phyloP scores from a whole-genome alignment of 768 basidiomycete genomes.

The Boletus vermiculosoides region DNA sequence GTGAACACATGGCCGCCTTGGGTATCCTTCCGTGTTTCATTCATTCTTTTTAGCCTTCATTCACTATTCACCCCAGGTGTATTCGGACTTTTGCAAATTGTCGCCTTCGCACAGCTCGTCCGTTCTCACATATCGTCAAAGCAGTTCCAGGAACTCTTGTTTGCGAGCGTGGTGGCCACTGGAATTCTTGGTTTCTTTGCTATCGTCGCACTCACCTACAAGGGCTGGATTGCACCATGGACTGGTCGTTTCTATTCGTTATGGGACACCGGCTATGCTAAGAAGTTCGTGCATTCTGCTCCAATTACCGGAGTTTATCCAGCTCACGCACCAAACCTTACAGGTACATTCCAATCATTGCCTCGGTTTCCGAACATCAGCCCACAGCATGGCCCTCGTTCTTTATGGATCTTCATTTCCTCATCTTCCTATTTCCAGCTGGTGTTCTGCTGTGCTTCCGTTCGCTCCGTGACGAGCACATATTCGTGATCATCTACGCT shows the following conservation, averaged over 20 bases:
- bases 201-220: conserved; percentile 82
- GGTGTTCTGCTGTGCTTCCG: conserved; percentile 95
- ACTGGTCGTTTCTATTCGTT: conserved; percentile 99
- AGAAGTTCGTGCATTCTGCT: conserved; percentile 60
- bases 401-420: conserved; percentile 98
- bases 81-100: conserved; percentile 93
- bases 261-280: conserved; percentile 99
- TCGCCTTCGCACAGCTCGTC: conserved; percentile 89
- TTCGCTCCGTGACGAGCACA: conserved; percentile 90
- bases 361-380: conserved; percentile 98
- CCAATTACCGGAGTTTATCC: background rate
- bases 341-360: conserved; percentile 96
- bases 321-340: conserved; percentile 1
- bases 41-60: background rate
- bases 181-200: conserved; percentile 71
- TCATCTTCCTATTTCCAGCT: conserved; percentile 97
- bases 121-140: conserved; percentile 86
- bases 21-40: conserved; percentile 44
- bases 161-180: conserved; percentile 61
- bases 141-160: conserved; percentile 85
- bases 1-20: conserved; percentile 98
- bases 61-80: conserved; percentile 56
- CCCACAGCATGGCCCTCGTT: conserved; percentile 99
- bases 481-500: conserved; percentile 98
- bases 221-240: conserved; percentile 97